Conservation (phyloP, 257 asterid genomes). For the Fraxinus pennsylvanica region DNA sequence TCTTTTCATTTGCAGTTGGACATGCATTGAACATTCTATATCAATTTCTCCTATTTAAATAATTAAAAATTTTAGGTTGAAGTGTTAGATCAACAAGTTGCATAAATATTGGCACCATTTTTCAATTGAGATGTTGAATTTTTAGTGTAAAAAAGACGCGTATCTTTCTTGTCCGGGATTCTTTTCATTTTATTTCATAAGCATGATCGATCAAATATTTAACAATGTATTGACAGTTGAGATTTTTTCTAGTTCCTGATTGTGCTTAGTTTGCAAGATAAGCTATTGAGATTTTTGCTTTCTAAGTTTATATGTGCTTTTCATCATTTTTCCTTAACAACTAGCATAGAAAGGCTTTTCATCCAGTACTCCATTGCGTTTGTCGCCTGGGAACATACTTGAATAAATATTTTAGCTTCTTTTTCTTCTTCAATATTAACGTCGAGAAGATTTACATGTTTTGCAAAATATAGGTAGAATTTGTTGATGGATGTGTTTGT, state of each 20-base stretch:
- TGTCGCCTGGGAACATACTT: no score
- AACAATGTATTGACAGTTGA: not conserved
- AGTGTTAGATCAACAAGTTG: not conserved
- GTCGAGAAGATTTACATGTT: no score
- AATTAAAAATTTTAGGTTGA: no score
- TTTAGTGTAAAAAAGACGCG: no score
- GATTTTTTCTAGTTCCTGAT: not conserved
- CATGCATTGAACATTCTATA: not conserved
- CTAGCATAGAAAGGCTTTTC: no score
- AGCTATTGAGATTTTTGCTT: no score
- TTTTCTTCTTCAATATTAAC: no score
- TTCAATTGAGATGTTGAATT: no score
- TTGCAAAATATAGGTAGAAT: no score
- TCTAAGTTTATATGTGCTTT: not conserved
- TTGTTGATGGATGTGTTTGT: no score
- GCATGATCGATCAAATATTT: conserved; percentile 31
- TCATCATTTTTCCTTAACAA: not conserved
- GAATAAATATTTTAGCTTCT: not conserved
- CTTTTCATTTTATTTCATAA: conserved; percentile 6
- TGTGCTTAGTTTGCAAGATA: no score
- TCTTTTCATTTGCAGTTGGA: not conserved
- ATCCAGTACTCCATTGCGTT: no score
- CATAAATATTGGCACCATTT: not conserved
- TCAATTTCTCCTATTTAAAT: not conserved
- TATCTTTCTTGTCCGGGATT: not conserved